phyloP scores from a whole-genome alignment of 352 stramenopile genomes.

The Globisporangium middletonii region DNA sequence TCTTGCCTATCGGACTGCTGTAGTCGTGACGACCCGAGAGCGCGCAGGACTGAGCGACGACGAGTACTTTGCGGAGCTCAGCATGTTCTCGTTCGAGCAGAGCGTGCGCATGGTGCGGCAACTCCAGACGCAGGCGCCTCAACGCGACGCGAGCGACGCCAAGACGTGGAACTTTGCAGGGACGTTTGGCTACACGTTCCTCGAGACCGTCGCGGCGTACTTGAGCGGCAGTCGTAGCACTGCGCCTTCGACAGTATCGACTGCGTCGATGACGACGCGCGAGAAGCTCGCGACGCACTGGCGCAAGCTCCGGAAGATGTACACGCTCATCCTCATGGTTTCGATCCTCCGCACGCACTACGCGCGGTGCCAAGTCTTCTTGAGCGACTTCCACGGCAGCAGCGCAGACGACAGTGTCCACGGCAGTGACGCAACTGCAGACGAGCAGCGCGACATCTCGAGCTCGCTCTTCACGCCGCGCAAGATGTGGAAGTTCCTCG shows the following conservation, averaged over 20 bases:
- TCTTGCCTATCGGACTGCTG: background rate
- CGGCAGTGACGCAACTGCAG: constrained; percentile 1
- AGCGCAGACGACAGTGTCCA: background rate
- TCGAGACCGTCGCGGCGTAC: constrained; percentile 32
- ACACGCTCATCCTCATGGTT: constrained; percentile 78
- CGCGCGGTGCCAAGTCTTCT: constrained; percentile 51
- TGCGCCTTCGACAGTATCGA: background rate
- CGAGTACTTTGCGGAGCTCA: constrained; percentile 34
- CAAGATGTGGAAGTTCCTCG: constrained; percentile 69
- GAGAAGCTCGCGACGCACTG: constrained; percentile 23
- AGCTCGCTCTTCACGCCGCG: constrained; percentile 74
- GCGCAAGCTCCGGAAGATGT: constrained; percentile 75
- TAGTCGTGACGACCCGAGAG: constrained; percentile 20
- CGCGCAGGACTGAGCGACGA: constrained; percentile 15
- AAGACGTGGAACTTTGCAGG: constrained; percentile 26
- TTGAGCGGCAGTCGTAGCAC: constrained; percentile 1
- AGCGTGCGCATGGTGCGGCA: constrained; percentile 48
- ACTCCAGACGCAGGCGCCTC: constrained; percentile 21
- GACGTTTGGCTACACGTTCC: constrained; percentile 66
- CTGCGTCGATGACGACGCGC: background rate
- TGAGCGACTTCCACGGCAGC: constrained; percentile 27
- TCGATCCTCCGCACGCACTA: constrained; percentile 73
- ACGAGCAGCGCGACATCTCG: constrained; percentile 47
- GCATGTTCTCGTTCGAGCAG: constrained; percentile 54
- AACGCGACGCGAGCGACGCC: constrained; percentile 3